Evolutionary conservation across 2,329 filamentous ascomycete genomes (phyloP), one percentile per base, ranked within the genome.

Genomic region (Zymoseptoria crescenta): DNA sequence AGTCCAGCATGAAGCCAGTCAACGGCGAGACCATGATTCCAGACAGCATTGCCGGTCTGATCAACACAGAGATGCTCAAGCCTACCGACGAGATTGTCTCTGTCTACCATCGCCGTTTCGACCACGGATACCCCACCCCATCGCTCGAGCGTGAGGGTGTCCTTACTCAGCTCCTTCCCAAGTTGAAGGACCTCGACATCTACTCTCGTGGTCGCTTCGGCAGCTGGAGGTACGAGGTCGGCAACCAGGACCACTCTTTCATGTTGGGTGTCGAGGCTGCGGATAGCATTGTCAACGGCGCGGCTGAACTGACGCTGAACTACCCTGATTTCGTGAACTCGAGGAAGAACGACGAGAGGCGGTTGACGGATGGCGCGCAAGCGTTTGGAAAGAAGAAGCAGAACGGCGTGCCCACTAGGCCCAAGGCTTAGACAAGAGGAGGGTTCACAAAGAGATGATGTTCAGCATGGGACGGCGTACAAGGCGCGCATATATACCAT

Each of bases 41-140:
- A 75, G 92, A 99, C 72, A 94, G 85, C 71, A 97, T 99, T 74
- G 89, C 96, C 79, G 94, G 94, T 72, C 87, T 97, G 55, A 83
- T 99, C 82, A 97, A 96, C 84, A 99, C 94, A 19, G 88, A 96
- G 67, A 96, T 99, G 91, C 87, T 99, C 77, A 85, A 87, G 77
- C 81, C 93, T 56, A 82, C 83, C 56, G 94, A 97, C 71, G 93
- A 96, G 80, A 96, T 99, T 66, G 91, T 99, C 70, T 96, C 91
- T 55, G 96, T 92, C 66, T 99, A 99, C 82, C 91, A 96, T 84
- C 91, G 94, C 77, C 86, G 89, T 76, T 99, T 99, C 77, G 89
- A 96, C 76, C 94, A 97, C 81, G 94, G 94, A 67, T 99, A 99
- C 82, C 94, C 94, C 63, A 99, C 94, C 16, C 94, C 94, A 28